Evolutionary conservation across 805 yeast genomes (phyloP).

Genomic region (Candida insectorum): DNA sequence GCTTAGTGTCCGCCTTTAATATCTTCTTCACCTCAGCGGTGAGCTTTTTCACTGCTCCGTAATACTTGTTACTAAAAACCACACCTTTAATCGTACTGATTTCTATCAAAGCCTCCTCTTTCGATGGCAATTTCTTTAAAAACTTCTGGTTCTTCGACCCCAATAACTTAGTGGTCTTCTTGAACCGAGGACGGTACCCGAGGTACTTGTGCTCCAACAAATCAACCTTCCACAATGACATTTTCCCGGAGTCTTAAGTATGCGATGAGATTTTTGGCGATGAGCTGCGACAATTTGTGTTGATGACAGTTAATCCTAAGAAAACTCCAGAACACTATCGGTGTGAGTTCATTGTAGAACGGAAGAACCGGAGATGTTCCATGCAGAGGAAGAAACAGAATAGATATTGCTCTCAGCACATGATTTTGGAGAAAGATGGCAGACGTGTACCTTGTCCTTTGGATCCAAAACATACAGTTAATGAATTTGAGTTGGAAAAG

Average conservation of each 20-base stretch:
- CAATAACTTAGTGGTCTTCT: constrained; percentile 45
- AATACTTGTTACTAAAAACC: constrained; percentile 47
- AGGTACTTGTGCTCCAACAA: constrained; percentile 50
- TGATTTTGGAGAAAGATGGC: constrained; percentile 20
- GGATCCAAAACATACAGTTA: constrained; percentile 71
- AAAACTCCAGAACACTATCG: too few species aligned
- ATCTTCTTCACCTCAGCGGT: constrained; percentile 29
- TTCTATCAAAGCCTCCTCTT: constrained; percentile 42
- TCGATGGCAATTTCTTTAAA: constrained; percentile 38
- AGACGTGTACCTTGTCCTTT: constrained; percentile 69
- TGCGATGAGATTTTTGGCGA: too few species aligned
- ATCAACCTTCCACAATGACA: constrained; percentile 48
- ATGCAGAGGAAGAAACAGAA: constrained; percentile 52
- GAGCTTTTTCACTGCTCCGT: constrained; percentile 42
- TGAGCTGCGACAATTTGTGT: constrained; percentile 2
- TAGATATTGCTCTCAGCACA: constrained; percentile 63
- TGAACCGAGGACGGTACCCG: constrained; percentile 42
- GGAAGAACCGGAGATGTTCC: constrained; percentile 56
- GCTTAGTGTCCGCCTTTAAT: constrained; percentile 15
- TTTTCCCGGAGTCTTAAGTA: too few species aligned
- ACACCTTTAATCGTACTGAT: constrained; percentile 45
- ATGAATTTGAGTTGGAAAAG: constrained; percentile 50
- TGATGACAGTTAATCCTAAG: too few species aligned
- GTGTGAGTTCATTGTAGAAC: constrained; percentile 48
- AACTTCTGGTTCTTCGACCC: constrained; percentile 43